A percentile compares a stretch with the other conserved stretches of the same genome.
Evolutionary conservation across 1,284 basidiomycete genomes (phyloP).

Genomic region (Pterulicium gracile): DNA sequence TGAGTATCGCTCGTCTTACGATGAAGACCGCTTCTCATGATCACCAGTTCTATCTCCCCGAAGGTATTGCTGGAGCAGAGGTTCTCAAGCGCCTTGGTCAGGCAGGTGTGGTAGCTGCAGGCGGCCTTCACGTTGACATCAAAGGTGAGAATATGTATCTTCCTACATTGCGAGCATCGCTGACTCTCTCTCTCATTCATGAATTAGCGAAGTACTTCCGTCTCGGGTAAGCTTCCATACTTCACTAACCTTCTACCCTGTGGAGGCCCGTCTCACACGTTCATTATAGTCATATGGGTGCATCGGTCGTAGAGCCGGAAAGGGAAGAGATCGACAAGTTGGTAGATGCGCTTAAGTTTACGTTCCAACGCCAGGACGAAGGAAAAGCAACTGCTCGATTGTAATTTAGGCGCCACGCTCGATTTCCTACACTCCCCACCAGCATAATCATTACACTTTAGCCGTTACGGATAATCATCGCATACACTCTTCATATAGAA

Average conservation of each 20-base stretch:
- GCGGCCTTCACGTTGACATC: constrained; percentile 80
- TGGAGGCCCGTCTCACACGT: background rate
- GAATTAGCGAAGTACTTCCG: constrained; percentile 68
- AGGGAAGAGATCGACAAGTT: constrained; percentile 75
- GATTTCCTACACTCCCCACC: too few species aligned
- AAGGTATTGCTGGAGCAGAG: constrained; percentile 63
- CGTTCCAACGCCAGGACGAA: background rate
- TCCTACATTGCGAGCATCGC: constrained; percentile 9
- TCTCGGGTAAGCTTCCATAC: constrained; percentile 34
- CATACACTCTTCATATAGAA: too few species aligned
- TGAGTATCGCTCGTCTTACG: too few species aligned
- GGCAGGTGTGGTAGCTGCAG: constrained; percentile 72
- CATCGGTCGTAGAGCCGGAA: constrained; percentile 60
- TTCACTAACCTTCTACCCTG: too few species aligned
- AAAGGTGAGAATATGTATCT: constrained; percentile 52
- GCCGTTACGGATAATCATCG: too few species aligned
- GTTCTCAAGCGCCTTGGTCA: constrained; percentile 61
- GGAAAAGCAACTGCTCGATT: too few species aligned
- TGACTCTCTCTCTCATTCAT: constrained; percentile 4
- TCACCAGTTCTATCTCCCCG: constrained; percentile 60
- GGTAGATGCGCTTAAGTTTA: constrained; percentile 45
- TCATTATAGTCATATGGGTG: constrained; percentile 70
- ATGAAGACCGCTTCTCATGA: too few species aligned
- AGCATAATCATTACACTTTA: too few species aligned
- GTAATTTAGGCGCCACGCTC: too few species aligned